Evolutionary conservation across 495 filamentous ascomycete species (phyloP).

Genomic region (Penicillium silybi): DNA sequence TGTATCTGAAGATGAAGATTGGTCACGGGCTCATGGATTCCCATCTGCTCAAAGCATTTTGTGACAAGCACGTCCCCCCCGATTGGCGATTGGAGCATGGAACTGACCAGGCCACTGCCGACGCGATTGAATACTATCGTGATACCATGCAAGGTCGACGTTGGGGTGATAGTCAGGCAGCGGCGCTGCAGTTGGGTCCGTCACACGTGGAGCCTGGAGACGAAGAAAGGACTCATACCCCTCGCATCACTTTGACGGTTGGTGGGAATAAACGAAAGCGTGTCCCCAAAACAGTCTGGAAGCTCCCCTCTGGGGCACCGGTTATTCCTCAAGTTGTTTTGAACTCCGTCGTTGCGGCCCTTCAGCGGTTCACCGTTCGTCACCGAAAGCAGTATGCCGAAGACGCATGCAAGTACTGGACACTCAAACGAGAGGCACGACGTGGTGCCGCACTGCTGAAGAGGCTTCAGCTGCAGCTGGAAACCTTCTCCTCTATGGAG

Average conservation of each 20-base stretch:
- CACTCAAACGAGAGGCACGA: slow-evolving; percentile 87
- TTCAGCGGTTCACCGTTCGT: slow-evolving; percentile 74
- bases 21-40: slow-evolving; percentile 84
- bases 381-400: slow-evolving; percentile 88
- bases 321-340: slow-evolving; percentile 85
- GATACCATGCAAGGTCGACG: slow-evolving; percentile 77
- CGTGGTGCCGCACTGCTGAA: slow-evolving; percentile 89
- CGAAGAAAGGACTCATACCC: slow-evolving; percentile 34
- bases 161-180: slow-evolving; percentile 88
- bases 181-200: slow-evolving; percentile 74
- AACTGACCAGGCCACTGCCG: slow-evolving; percentile 60
- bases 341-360: slow-evolving; percentile 71
- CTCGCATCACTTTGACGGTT: slow-evolving; percentile 55
- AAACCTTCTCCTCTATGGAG: slow-evolving; percentile 94
- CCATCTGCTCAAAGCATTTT: slow-evolving; percentile 88
- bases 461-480: slow-evolving; percentile 79
- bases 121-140: slow-evolving; percentile 79
- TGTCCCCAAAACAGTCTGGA: slow-evolving; percentile 74
- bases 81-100: slow-evolving; percentile 87
- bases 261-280: slow-evolving; percentile 75
- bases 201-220: slow-evolving; percentile 47
- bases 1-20: slow-evolving; percentile 96
- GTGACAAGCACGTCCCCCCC: slow-evolving; percentile 89
- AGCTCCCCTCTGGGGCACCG: slow-evolving; percentile 89
- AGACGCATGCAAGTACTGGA: slow-evolving; percentile 96